These are phyloP conservation scores for Suillus fuscotomentosus DNA, from an alignment of 768 basidiomycete genomes.

Conservation along the genomic window DNA sequence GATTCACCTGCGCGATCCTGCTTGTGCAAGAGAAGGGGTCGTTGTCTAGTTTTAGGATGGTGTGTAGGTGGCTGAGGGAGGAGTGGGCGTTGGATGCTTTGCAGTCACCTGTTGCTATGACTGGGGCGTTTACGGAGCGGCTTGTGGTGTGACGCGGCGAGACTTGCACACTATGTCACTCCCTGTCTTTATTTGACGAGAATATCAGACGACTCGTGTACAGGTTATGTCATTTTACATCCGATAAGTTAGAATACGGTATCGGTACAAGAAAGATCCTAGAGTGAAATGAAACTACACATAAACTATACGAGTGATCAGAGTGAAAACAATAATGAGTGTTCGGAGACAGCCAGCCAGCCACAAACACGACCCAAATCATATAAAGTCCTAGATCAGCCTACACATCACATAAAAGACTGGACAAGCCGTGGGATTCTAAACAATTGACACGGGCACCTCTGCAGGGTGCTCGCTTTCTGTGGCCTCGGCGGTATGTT, in stretches of 20 bases:
- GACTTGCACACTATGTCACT: not conserved
- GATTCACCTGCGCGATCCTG: slow-evolving; percentile 64
- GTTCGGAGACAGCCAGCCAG: not conserved
- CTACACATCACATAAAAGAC: not conserved
- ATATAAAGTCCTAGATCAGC: not conserved
- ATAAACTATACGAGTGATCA: not conserved
- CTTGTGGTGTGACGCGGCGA: slow-evolving; percentile 22
- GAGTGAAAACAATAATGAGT: not conserved
- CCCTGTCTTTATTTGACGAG: not conserved
- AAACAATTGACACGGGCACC: slow-evolving; percentile 4
- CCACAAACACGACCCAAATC: not conserved
- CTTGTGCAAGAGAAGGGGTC: slow-evolving; percentile 91
- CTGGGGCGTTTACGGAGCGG: slow-evolving; percentile 42
- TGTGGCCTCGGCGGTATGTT: slow-evolving; percentile 14
- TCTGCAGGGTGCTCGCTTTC: slow-evolving; percentile 25
- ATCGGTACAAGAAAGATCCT: not conserved
- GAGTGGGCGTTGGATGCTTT: slow-evolving; percentile 55
- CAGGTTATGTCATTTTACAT: not conserved
- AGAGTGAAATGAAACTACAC: not conserved
- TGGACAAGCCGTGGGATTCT: not conserved
- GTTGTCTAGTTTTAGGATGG: slow-evolving; percentile 76
- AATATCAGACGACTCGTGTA: not conserved
- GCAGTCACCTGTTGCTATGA: slow-evolving; percentile 25
- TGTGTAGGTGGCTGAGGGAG: slow-evolving; percentile 71
- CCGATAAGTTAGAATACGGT: not conserved